phyloP scores from a whole-genome alignment of 2,329 filamentous ascomycete genomes.

The Colletotrichum abscissum region DNA sequence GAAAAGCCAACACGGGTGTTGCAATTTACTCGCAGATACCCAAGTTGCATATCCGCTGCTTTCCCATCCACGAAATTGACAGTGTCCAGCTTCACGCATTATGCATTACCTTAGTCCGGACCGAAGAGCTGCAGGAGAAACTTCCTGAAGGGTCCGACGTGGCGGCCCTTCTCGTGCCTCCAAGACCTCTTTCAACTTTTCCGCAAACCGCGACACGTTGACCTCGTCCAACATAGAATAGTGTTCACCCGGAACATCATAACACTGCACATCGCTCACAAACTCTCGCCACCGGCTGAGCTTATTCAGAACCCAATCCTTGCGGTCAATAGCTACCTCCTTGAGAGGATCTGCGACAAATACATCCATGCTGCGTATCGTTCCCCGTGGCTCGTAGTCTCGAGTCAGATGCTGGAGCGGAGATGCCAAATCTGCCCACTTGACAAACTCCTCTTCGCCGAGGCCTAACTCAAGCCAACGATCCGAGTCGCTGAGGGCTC shows the following conservation, averaged over 20 bases:
- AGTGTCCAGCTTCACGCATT: too few species aligned
- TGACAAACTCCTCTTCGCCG: not conserved
- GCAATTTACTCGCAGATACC: too few species aligned
- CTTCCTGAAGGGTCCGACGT: too few species aligned
- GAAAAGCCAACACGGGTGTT: not conserved
- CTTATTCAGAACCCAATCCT: not conserved
- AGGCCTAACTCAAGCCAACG: not conserved
- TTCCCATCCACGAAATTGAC: too few species aligned
- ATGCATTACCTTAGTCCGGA: too few species aligned
- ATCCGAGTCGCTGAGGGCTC: not conserved
- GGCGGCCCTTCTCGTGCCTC: not conserved
- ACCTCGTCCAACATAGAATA: not conserved
- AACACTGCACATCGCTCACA: not conserved
- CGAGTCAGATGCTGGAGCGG: not conserved
- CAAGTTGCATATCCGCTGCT: too few species aligned
- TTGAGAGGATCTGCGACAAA: not conserved
- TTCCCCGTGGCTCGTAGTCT: not conserved
- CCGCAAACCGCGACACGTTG: not conserved
- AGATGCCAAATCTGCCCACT: not conserved
- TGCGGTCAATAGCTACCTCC: not conserved
- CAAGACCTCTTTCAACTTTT: not conserved
- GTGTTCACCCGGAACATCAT: not conserved
- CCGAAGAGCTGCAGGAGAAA: too few species aligned
- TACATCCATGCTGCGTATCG: not conserved
- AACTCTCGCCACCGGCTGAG: not conserved